phyloP scores from a whole-genome alignment of 192 early-diverging fungal genomes.

The Entophlyctis luteolus region DNA sequence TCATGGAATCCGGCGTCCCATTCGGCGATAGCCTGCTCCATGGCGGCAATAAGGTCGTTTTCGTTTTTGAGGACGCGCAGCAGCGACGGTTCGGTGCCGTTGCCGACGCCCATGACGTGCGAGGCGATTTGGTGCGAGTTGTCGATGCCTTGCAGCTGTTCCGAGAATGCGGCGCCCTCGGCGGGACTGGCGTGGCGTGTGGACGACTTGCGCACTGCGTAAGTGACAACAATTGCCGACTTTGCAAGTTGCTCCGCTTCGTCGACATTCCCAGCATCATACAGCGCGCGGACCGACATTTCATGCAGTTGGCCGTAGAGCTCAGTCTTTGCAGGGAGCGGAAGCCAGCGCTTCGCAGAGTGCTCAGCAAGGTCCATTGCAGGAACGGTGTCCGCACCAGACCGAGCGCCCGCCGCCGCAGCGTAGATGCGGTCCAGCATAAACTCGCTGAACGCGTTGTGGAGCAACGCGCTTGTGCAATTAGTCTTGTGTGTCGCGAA shows the following conservation, averaged over 20 bases:
- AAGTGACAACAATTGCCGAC: background rate
- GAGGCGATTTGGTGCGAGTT: too few species aligned
- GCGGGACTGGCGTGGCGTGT: background rate
- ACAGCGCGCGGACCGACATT: too few species aligned
- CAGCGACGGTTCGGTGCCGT: background rate
- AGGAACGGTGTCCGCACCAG: too few species aligned
- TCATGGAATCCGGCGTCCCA: background rate
- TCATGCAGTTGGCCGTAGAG: background rate
- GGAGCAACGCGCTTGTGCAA: slow-evolving; percentile 5
- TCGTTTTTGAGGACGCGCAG: background rate
- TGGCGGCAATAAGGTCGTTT: background rate
- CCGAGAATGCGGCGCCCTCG: background rate
- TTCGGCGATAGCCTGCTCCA: background rate
- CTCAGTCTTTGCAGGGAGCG: background rate
- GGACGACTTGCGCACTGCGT: background rate
- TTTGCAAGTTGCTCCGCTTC: background rate
- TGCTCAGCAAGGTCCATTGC: too few species aligned
- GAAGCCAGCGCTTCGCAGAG: too few species aligned
- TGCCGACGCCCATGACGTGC: too few species aligned
- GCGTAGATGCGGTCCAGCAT: slow-evolving; percentile 12
- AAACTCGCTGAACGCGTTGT: slow-evolving; percentile 22
- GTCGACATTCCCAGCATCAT: background rate
- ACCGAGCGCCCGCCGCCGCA: background rate
- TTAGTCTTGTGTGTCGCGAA: background rate
- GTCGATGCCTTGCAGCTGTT: background rate